phyloP scores from a whole-genome alignment of 257 asterid species.

The Ligustrum vulgare region DNA sequence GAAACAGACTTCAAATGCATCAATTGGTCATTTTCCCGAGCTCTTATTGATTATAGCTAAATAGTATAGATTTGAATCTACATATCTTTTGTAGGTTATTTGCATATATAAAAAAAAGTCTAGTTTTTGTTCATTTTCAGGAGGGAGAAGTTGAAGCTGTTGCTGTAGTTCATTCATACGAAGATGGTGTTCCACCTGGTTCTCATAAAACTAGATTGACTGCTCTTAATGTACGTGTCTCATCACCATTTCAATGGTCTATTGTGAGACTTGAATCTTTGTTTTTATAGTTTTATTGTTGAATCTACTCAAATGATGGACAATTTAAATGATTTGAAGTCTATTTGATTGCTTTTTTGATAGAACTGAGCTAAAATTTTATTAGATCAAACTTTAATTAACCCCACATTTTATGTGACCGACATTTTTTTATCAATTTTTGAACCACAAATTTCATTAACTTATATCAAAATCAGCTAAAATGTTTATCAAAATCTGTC shows the following conservation, averaged over 20 bases:
- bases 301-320: conserved; percentile 7
- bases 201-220: conserved; percentile 87
- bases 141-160: conserved; percentile 95
- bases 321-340: conserved; percentile 4
- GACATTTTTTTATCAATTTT: not conserved
- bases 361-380: not conserved
- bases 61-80: conserved; percentile 12
- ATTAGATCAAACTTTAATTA: not conserved
- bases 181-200: conserved; percentile 75
- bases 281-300: not conserved
- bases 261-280: not conserved
- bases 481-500: too few relatives aligned
- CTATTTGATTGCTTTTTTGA: not conserved
- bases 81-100: conserved; percentile 20
- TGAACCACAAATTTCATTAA: too few relatives aligned
- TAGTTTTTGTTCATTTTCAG: conserved; percentile 43
- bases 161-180: conserved; percentile 84
- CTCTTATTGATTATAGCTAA: conserved; percentile 6
- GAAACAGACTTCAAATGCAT: conserved; percentile 7
- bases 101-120: conserved; percentile 6
- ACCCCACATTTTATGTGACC: not conserved
- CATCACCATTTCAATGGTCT: not conserved
- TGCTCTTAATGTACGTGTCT: conserved; percentile 78
- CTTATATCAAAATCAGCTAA: too few relatives aligned
- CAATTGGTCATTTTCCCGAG: not conserved